These are phyloP conservation scores for Penicillium simplicissimum DNA, from an alignment of 495 filamentous ascomycete genomes.

Conservation along the genomic window DNA sequence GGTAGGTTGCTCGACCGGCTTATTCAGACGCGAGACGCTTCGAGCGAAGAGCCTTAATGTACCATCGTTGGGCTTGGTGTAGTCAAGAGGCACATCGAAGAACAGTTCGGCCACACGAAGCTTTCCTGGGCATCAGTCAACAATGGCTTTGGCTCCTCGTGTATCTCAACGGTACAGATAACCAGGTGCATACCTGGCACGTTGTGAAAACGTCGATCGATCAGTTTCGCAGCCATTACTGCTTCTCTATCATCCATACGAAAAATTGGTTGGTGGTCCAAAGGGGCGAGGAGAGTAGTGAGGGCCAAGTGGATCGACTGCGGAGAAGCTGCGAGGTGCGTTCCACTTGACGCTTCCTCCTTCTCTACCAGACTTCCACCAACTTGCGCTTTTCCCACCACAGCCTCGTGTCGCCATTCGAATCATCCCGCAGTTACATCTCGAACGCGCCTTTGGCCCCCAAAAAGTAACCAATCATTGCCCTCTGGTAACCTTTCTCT, in stretches of 20 bases:
- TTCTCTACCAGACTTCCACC: not conserved
- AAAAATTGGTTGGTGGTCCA: not conserved
- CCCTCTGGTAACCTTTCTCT: not conserved
- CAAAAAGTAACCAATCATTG: not conserved
- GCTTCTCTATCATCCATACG: not conserved
- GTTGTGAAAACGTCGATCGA: conserved; percentile 46
- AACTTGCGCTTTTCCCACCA: conserved; percentile 4
- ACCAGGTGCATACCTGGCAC: conserved; percentile 38
- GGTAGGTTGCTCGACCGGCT: conserved; percentile 52
- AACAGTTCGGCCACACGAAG: conserved; percentile 76
- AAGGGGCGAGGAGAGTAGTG: not conserved
- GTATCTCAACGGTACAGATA: not conserved
- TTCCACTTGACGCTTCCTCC: not conserved
- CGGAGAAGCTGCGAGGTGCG: conserved; percentile 5
- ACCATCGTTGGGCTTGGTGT: conserved; percentile 61
- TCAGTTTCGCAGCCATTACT: conserved; percentile 45
- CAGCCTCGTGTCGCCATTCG: not conserved
- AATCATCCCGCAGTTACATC: not conserved
- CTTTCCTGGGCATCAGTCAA: conserved; percentile 56
- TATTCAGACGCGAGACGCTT: conserved; percentile 63
- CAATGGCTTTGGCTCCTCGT: not conserved
- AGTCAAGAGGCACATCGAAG: conserved; percentile 81
- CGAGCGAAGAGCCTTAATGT: conserved; percentile 74
- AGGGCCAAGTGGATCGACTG: conserved; percentile 10
- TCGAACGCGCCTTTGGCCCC: not conserved